Evolutionary conservation across 1,284 basidiomycete species (phyloP), one percentile per base, ranked within the genome.

Genomic region (Leccinum variabile): DNA sequence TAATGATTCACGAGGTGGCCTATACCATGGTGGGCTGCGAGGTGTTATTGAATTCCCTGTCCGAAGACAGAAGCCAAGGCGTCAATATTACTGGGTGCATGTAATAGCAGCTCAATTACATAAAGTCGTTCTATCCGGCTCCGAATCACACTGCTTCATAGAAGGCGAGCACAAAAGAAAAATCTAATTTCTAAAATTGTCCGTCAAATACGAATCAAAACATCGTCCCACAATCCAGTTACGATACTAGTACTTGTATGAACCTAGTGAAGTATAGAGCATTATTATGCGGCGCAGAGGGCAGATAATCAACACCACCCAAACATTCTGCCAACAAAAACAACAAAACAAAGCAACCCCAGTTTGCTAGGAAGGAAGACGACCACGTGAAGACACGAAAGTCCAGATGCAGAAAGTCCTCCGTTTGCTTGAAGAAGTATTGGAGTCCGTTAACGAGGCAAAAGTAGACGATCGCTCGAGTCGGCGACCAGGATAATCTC

Each of bases 11-110:
- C 16, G 5, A 54, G 22, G 13, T n/a, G 1, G 22, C 46, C 22
- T 28, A 41, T 57, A 70, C 68, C 67, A 67, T 67, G 2, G 30
- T 44, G 16, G 56, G 54, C 28, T 71, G 69, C 13, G 18, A 18
- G 46, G 22, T 14, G 10, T 39, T 18, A 39, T 28, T 32, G 25
- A 22, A 13, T 16, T n/a, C 39, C 63, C 63, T 37, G 28, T 52
- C 52, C 2, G 22, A 55, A 57, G 32, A 49, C 46, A 54, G 18
- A 33, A 44, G n/a, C 46, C 50, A 22, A 16, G 49, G 33, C 8
- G 52, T 37, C 25, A 44, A 49, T 5, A 46, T 8, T 59, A 18
- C 16, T 53, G 28, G 37, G 30, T 8, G 14, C 59, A 62, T 28
- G 25, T 28, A 28, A 28, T 28, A 28, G 3, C 25, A 3, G 25